Percentiles rank a stretch among this genome's conserved stretches.
These are phyloP conservation scores for Syzygium grande DNA, from an alignment of 345 rosid genomes.

Conservation along the genomic window DNA sequence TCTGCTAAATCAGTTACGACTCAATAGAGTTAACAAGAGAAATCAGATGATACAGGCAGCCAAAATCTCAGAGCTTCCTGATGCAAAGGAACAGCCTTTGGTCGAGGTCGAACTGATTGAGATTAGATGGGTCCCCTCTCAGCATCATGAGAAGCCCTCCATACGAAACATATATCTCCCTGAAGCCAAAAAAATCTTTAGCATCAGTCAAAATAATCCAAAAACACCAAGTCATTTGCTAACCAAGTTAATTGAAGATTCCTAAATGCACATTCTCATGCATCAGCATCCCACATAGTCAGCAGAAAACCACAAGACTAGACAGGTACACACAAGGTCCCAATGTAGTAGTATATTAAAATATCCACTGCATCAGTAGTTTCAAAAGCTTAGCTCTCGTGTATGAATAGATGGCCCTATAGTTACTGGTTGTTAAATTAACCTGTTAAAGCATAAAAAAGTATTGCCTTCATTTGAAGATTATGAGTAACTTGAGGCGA, in stretches of 20 bases:
- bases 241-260: not conserved
- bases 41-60: not conserved
- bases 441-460: not conserved
- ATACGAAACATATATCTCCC: constrained; percentile 73
- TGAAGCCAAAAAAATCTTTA: constrained; percentile 9
- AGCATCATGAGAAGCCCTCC: constrained; percentile 85
- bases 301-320: not conserved
- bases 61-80: constrained; percentile 1
- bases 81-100: constrained; percentile 73
- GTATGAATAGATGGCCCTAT: not conserved
- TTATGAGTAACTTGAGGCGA: not conserved
- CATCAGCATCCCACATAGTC: not conserved
- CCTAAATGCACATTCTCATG: not conserved
- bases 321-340: not conserved
- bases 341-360: not conserved
- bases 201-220: not conserved
- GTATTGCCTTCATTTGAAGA: not conserved
- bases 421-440: not conserved
- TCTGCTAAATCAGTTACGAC: not conserved
- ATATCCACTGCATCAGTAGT: not conserved
- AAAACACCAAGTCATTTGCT: not conserved
- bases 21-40: not conserved
- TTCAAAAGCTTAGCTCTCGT: not conserved
- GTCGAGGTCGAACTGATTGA: constrained; percentile 67
- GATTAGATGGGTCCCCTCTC: constrained; percentile 65